Percentiles rank a stretch among this genome's conserved stretches.
Conservation (phyloP, 257 asterid species). For the Solanum corneliomulleri region DNA sequence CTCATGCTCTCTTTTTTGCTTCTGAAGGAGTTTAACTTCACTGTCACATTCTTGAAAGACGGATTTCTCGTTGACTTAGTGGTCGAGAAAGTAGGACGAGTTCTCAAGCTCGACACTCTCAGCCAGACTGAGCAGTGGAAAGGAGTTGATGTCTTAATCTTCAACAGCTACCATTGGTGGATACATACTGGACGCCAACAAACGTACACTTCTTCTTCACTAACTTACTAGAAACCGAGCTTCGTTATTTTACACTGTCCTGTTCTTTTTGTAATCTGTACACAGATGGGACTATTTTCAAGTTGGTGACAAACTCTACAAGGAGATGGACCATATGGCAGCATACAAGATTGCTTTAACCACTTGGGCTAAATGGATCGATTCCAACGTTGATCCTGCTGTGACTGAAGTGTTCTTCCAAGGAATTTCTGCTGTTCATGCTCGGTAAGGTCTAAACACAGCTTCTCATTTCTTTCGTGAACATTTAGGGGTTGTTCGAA, state of each 20-base stretch:
- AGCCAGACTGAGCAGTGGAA: conserved; percentile 27
- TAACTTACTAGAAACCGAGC: not conserved
- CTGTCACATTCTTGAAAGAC: conserved; percentile 33
- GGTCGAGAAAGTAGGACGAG: conserved; percentile 19
- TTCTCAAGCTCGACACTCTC: conserved; percentile 46
- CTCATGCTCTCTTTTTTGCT: not conserved
- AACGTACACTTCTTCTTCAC: conserved; percentile 15
- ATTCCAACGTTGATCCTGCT: conserved; percentile 37
- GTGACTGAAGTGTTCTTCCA: conserved; percentile 50
- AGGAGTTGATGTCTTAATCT: conserved; percentile 37
- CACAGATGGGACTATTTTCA: not conserved
- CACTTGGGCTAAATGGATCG: conserved; percentile 74
- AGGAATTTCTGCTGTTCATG: conserved; percentile 59
- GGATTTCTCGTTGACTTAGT: conserved; percentile 54
- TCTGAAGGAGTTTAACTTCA: conserved; percentile 27
- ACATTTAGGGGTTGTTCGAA: not conserved
- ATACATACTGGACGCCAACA: conserved; percentile 40
- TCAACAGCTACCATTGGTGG: conserved; percentile 86
- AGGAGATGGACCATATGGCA: conserved; percentile 39
- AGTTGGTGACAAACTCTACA: not conserved
- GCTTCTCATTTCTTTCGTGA: not conserved
- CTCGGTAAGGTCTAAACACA: conserved; percentile 22
- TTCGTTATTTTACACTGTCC: not conserved
- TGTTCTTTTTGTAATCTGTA: not conserved
- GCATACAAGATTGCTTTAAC: conserved; percentile 52